phyloP scores from a whole-genome alignment of 768 basidiomycete genomes.

The Amanita exitialis region DNA sequence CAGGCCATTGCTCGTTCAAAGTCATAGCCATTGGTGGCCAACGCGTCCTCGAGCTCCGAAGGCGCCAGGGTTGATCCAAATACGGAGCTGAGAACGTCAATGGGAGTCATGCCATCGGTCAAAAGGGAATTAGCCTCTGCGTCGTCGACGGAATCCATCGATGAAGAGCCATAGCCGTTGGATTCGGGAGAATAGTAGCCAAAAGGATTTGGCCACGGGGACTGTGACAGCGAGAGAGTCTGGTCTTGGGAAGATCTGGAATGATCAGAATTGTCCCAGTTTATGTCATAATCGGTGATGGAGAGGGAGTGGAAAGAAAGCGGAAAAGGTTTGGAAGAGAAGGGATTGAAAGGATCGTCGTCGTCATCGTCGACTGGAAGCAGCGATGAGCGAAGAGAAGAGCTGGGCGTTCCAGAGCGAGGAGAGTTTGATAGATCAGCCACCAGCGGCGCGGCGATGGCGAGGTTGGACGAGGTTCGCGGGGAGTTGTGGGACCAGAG shows the following conservation, averaged over 20 bases:
- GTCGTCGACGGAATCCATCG: conserved; percentile 16
- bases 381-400: conserved; percentile 54
- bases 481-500: conserved; percentile 74
- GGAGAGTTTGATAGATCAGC: conserved; percentile 47
- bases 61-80: conserved; percentile 88
- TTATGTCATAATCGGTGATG: conserved; percentile 52
- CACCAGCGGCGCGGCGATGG: conserved; percentile 84
- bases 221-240: conserved; percentile 19
- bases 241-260: conserved; percentile 44
- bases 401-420: conserved; percentile 60
- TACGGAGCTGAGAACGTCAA: conserved; percentile 90
- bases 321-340: conserved; percentile 39
- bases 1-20: conserved; percentile 95
- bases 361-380: conserved; percentile 54
- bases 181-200: conserved; percentile 11
- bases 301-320: conserved; percentile 55
- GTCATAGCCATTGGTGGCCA: conserved; percentile 82
- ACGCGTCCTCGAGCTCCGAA: conserved; percentile 88
- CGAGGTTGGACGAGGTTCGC: conserved; percentile 73
- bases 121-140: conserved; percentile 47
- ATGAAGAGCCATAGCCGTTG: conserved; percentile 12
- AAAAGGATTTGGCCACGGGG: conserved; percentile 16
- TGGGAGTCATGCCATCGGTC: conserved; percentile 93
- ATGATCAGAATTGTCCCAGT: conserved; percentile 43
- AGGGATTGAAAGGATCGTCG: conserved; percentile 83